Evolutionary conservation across 192 early-diverging fungal genomes (phyloP).

Genomic region (Coemansia sp.): DNA sequence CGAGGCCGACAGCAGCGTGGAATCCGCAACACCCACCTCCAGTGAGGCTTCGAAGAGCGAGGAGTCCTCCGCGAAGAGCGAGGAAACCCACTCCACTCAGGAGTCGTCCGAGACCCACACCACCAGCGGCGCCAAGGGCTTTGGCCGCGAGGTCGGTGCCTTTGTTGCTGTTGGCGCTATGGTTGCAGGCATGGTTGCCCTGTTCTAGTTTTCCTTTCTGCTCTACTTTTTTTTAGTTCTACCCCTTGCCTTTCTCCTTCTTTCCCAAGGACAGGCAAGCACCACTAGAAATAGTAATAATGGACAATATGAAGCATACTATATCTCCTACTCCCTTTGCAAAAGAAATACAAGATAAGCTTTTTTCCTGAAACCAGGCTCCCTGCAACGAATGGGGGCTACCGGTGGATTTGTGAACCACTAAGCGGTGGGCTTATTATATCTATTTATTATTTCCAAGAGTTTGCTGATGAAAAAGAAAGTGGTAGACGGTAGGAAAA

Average conservation of each 20-base stretch:
- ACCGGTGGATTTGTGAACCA: no score
- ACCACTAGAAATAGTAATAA: not conserved
- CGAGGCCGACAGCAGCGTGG: not conserved
- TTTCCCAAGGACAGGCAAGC: not conserved
- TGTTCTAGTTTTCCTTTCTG: slow-evolving; percentile 23
- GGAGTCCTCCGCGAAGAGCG: not conserved
- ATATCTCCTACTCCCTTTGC: no score
- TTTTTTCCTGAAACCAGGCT: no score
- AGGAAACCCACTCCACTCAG: slow-evolving; percentile 3
- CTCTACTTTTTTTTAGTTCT: not conserved
- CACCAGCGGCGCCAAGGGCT: slow-evolving; percentile 14
- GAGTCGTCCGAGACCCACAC: not conserved
- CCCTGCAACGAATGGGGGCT: no score
- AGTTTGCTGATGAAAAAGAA: no score
- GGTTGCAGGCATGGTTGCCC: slow-evolving; percentile 24
- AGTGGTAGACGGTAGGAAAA: no score
- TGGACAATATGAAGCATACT: no score
- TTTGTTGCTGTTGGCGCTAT: slow-evolving; percentile 26
- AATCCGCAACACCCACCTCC: slow-evolving; percentile 12
- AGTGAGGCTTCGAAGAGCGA: slow-evolving; percentile 7
- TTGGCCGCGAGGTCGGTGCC: slow-evolving; percentile 12
- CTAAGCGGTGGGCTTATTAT: no score
- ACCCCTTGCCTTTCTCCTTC: not conserved
- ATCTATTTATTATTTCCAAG: no score
- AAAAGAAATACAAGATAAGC: no score